Evolutionary conservation across 495 filamentous ascomycete species (phyloP).

Genomic region (Hypoxylon crocopeplum): DNA sequence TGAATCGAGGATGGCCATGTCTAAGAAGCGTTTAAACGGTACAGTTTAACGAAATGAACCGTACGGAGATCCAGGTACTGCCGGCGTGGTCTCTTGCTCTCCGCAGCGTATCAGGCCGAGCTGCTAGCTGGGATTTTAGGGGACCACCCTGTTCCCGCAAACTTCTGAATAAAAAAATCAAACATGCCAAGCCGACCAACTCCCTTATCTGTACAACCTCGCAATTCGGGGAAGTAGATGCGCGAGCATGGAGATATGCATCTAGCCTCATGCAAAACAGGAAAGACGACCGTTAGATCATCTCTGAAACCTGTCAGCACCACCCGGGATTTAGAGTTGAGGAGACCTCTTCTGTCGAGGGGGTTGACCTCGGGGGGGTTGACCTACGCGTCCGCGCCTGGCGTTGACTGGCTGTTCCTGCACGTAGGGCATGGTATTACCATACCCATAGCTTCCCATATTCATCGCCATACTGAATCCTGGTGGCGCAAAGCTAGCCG

Average conservation of each 20-base stretch:
- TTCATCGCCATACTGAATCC: conserved; percentile 58
- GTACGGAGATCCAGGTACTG: conserved; percentile 34
- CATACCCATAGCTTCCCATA: conserved; percentile 54
- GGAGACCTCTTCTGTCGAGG: conserved; percentile 42
- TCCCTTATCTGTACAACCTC: conserved; percentile 37
- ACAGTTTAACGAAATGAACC: conserved; percentile 31
- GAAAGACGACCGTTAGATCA: conserved; percentile 30
- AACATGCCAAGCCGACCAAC: conserved; percentile 34
- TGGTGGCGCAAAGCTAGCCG: conserved; percentile 50
- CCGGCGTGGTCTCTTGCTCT: conserved; percentile 37
- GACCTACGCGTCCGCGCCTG: conserved; percentile 62
- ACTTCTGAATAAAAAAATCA: conserved; percentile 33
- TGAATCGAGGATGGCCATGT: conserved; percentile 15
- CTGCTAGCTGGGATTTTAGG: conserved; percentile 17
- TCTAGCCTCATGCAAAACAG: conserved; percentile 23
- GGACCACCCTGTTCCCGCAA: conserved; percentile 19
- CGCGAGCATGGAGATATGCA: conserved; percentile 19
- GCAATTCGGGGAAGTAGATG: conserved; percentile 22
- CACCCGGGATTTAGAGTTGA: conserved; percentile 30
- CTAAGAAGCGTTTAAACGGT: conserved; percentile 35
- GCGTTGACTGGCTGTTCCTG: conserved; percentile 57
- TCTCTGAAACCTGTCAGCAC: conserved; percentile 42
- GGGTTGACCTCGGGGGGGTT: conserved; percentile 50
- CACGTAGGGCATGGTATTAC: conserved; percentile 54
- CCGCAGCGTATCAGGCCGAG: conserved; percentile 34